Evolutionary conservation across 306 rosid species (phyloP).

Genomic region (Psophocarpus tetragonolobus): DNA sequence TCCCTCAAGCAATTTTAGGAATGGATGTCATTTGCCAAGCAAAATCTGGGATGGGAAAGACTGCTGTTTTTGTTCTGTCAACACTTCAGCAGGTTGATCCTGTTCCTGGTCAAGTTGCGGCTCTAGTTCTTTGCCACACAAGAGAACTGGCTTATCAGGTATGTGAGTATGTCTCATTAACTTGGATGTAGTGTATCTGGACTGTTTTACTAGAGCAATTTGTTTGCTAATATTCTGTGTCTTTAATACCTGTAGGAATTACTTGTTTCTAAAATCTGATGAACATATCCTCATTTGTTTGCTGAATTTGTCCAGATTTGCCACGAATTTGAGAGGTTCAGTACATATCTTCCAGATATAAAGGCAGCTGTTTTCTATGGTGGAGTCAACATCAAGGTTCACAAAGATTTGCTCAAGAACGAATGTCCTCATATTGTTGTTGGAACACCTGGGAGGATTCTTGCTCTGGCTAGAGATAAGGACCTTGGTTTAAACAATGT

Average conservation of each 20-base stretch:
- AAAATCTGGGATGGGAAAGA: slow-evolving; percentile 81
- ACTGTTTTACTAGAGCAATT: not conserved
- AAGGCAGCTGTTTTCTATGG: slow-evolving; percentile 72
- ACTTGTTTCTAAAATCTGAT: not conserved
- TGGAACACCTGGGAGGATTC: slow-evolving; percentile 82
- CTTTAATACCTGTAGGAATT: not conserved
- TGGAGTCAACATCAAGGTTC: slow-evolving; percentile 67
- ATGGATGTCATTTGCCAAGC: slow-evolving; percentile 82
- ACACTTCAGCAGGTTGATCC: slow-evolving; percentile 78
- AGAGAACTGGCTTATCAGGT: slow-evolving; percentile 81
- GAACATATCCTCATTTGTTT: not conserved
- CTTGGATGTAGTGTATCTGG: slow-evolving; percentile 6
- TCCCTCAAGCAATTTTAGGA: slow-evolving; percentile 80
- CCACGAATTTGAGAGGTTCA: slow-evolving; percentile 75
- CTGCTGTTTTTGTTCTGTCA: slow-evolving; percentile 73
- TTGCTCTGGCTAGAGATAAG: slow-evolving; percentile 67
- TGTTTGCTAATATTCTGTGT: not conserved
- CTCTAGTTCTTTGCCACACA: slow-evolving; percentile 75
- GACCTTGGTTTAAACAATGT: slow-evolving; percentile 78
- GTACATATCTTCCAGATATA: slow-evolving; percentile 62
- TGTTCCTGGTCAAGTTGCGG: slow-evolving; percentile 72
- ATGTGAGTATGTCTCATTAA: slow-evolving; percentile 5
- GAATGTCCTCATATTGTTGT: slow-evolving; percentile 83
- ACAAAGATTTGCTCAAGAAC: slow-evolving; percentile 68
- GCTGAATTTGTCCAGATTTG: slow-evolving; percentile 55